Conservation (phyloP, 306 rosid species). For the Cercis canadensis region DNA sequence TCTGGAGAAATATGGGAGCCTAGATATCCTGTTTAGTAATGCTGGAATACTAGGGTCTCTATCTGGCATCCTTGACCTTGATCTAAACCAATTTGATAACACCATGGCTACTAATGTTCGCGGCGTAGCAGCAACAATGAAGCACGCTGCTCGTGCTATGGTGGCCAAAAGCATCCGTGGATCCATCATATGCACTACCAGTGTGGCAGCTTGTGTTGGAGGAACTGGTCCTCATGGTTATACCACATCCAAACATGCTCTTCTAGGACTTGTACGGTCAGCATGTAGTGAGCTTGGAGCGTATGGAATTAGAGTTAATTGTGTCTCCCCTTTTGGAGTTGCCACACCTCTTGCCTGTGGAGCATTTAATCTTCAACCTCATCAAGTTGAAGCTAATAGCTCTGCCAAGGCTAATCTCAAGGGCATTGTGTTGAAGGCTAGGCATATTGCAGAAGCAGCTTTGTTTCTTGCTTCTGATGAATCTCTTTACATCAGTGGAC, state of each 20-base stretch:
- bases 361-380: constrained; percentile 51
- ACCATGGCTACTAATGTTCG: constrained; percentile 72
- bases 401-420: constrained; percentile 61
- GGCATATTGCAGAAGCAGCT: constrained; percentile 82
- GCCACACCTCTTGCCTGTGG: constrained; percentile 79
- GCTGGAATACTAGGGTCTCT: constrained; percentile 77
- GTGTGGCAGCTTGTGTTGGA: constrained; percentile 68
- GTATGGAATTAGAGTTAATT: constrained; percentile 79
- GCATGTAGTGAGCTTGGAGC: constrained; percentile 83
- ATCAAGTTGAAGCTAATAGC: constrained; percentile 55
- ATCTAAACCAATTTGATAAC: constrained; percentile 62
- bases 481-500: constrained; percentile 75
- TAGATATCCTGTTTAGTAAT: constrained; percentile 79
- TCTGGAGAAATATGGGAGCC: constrained; percentile 61
- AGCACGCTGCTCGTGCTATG: constrained; percentile 79
- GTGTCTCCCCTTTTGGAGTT: constrained; percentile 83
- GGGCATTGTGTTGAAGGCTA: constrained; percentile 72
- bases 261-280: constrained; percentile 66
- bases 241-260: constrained; percentile 72
- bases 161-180: constrained; percentile 56
- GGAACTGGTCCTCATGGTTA: constrained; percentile 76
- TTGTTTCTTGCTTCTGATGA: constrained; percentile 87
- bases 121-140: constrained; percentile 70
- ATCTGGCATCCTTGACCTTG: constrained; percentile 68
- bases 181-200: constrained; percentile 81